A percentile compares a stretch with the other conserved stretches of the same genome.
Conservation (phyloP, 192 early-diverging fungal species). For the Coemansia sp. region DNA sequence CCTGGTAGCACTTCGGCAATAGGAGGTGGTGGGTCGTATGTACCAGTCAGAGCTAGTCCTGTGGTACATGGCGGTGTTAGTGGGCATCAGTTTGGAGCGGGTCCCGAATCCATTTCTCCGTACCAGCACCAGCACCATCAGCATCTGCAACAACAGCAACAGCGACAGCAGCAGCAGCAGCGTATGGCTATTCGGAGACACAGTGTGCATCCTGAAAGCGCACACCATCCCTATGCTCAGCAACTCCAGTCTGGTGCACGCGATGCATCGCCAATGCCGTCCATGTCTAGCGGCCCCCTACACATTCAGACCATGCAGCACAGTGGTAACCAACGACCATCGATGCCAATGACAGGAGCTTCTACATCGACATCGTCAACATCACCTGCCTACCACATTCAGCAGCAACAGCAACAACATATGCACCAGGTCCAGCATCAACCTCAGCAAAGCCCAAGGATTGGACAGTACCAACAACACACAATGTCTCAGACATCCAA, state of each 20-base stretch:
- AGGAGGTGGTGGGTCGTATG: constrained; percentile 6
- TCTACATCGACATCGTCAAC: neutral
- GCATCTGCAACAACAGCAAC: constrained; percentile 9
- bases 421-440: neutral
- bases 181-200: neutral
- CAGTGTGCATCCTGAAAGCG: constrained; percentile 4
- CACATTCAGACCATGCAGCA: neutral
- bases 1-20: constrained; percentile 19
- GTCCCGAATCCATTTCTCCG: no score
- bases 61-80: neutral
- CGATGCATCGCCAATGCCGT: neutral
- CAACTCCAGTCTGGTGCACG: neutral
- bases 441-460: neutral
- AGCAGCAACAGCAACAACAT: constrained; percentile 1
- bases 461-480: neutral
- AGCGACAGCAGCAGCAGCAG: constrained; percentile 7
- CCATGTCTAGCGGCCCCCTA: neutral
- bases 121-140: constrained; percentile 3
- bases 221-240: constrained; percentile 1
- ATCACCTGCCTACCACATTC: neutral
- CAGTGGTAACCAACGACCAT: no score
- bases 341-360: no score
- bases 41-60: constrained; percentile 6
- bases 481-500: neutral
- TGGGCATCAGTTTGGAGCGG: no score